Conservation (phyloP, 371 early-diverging fungal genomes). For the Rhizomucor pusillus region DNA sequence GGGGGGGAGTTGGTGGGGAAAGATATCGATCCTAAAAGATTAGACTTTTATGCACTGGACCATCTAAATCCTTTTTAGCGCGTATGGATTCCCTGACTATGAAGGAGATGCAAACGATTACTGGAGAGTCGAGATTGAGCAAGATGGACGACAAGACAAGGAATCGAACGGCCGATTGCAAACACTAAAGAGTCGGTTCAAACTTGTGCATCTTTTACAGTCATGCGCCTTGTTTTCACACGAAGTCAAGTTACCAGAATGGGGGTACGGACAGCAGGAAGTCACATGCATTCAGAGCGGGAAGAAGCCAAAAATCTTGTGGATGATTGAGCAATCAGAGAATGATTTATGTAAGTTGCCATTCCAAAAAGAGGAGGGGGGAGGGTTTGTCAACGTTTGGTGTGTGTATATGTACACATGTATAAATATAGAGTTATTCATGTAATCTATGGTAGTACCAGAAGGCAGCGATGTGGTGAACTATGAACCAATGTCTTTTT, state of each 20-base stretch:
- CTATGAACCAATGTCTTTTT: slow-evolving; percentile 60
- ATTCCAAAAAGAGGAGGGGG: not conserved
- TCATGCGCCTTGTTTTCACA: slow-evolving; percentile 80
- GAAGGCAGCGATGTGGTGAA: slow-evolving; percentile 33
- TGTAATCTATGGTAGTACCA: slow-evolving; percentile 32
- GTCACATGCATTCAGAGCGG: slow-evolving; percentile 80
- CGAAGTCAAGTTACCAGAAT: slow-evolving; percentile 83
- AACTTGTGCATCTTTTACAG: slow-evolving; percentile 71
- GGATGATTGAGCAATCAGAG: slow-evolving; percentile 59
- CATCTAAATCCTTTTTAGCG: slow-evolving; percentile 29
- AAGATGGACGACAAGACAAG: slow-evolving; percentile 35
- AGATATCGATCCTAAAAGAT: too few species aligned
- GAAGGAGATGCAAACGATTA: slow-evolving; percentile 63
- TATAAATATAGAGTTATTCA: not conserved
- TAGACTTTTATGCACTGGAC: too few species aligned
- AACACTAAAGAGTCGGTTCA: slow-evolving; percentile 66
- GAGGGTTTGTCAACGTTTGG: too few species aligned
- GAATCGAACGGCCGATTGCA: slow-evolving; percentile 53
- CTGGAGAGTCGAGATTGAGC: slow-evolving; percentile 70
- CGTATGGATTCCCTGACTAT: slow-evolving; percentile 55
- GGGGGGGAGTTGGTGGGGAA: too few species aligned
- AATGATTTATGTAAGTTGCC: slow-evolving; percentile 44
- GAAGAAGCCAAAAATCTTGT: slow-evolving; percentile 59
- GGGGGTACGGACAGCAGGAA: slow-evolving; percentile 97
- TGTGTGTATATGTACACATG: not conserved